Evolutionary conservation across 805 yeast genomes (phyloP), one percentile per base, ranked within the genome.

Genomic region (Wickerhamomyces xylosicus): DNA sequence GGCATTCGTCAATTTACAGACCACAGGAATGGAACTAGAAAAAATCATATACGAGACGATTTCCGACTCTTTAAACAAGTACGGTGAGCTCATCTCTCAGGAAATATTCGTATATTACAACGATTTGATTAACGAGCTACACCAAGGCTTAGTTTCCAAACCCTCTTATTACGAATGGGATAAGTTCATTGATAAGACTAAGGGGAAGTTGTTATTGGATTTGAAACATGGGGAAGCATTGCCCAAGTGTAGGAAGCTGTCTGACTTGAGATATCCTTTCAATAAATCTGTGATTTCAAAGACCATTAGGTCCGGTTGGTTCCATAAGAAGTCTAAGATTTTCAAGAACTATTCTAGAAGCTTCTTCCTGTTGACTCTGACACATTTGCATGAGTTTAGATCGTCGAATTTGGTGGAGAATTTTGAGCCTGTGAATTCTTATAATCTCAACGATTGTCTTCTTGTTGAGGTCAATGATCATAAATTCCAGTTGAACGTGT

Each of bases 81-180:
- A 81, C 57, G 79, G 89, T 20, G 75, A 75, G 49, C 62, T 82
- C 37, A 64, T 85, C 39, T 83, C 82, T 18, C 77, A 76, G 48
- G 87, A 84, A 56, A 79, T 86, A 33, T 79, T 78, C 47, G 65
- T 81, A 34, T 76, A 84, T 28, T 74, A 83, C 47, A 77, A 77
- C 44, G 71, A 69, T 35, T 59, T 85, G 42, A 67, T 80, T 37
- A 77, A 85, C 16, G 79, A 75, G 56, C 61, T 85, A 39, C 79
- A 76, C 46, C 52, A 62, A 27, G 87, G 87, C 3, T 74, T 87
- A 41, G 72, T 86, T 40, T 70, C 81, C 29, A 79, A 82, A 53
- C 86, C 82, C 45, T 74, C 90, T 5, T 69, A 70, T 32, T 76
- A 77, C 54, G 97, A 90, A 66, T 90, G 97, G 95, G 85, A 83